These are phyloP conservation scores for Thermoascus crustaceus DNA, from an alignment of 2,329 filamentous ascomycete genomes.

Conservation along the genomic window DNA sequence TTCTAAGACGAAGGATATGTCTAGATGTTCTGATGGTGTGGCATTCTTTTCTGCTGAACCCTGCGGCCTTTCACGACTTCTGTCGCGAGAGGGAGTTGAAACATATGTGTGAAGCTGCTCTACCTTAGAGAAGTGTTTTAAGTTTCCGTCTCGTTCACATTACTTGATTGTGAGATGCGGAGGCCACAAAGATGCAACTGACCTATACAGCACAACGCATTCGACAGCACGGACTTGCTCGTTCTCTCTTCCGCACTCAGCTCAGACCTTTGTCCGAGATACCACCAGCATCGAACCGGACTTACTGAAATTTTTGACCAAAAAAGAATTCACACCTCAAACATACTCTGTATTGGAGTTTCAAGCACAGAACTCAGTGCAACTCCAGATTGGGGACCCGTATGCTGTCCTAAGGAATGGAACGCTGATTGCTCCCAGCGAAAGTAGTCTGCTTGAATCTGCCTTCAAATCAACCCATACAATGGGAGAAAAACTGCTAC, in stretches of 20 bases:
- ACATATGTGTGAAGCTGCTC: constrained; percentile 3
- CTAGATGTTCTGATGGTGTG: constrained; percentile 33
- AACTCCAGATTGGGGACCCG: background rate
- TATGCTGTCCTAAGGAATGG: background rate
- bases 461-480: no score
- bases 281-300: constrained; percentile 8
- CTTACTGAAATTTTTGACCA: constrained; percentile 6
- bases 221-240: constrained; percentile 3
- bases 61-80: constrained; percentile 13
- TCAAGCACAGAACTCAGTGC: constrained; percentile 1
- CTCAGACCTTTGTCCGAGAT: constrained; percentile 2
- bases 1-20: no score
- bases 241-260: constrained; percentile 2
- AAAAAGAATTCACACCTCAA: background rate
- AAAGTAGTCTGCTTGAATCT: constrained; percentile 3
- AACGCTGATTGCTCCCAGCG: constrained; percentile 6
- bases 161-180: no score
- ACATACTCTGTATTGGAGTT: background rate
- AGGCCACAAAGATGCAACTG: no score
- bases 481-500: background rate
- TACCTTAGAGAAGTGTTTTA: constrained; percentile 12
- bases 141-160: no score
- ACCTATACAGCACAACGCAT: no score
- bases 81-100: constrained; percentile 6
- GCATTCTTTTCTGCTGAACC: constrained; percentile 31